Conservation (phyloP, 768 basidiomycete genomes). For the Mycena epipterygia region DNA sequence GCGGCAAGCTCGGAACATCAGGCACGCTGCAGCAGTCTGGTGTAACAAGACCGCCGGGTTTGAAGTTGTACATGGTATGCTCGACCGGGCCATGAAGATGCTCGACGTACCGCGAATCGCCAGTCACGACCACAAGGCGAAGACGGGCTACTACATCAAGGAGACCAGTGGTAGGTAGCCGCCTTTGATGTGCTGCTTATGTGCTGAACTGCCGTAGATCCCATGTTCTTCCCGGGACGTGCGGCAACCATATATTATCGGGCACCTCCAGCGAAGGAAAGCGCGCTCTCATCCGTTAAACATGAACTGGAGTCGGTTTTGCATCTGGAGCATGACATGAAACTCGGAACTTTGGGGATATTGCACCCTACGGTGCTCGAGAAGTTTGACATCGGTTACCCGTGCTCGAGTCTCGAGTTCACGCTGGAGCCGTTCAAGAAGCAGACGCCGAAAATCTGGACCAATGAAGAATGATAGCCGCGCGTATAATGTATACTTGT, state of each 20-base stretch:
- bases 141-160: conserved; percentile 92
- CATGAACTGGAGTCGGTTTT: conserved; percentile 62
- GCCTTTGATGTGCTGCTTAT: background rate
- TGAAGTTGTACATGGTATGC: conserved; percentile 94
- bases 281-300: conserved; percentile 52
- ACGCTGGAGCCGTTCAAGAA: conserved; percentile 95
- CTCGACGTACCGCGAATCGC: conserved; percentile 89
- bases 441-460: conserved; percentile 70
- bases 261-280: conserved; percentile 54
- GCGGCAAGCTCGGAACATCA: conserved; percentile 88
- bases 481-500: conserved; percentile 10
- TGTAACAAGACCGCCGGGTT: conserved; percentile 98
- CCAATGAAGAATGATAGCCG: conserved; percentile 59
- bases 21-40: conserved; percentile 93
- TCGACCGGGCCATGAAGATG: conserved; percentile 97
- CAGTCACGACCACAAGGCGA: conserved; percentile 65
- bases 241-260: conserved; percentile 95
- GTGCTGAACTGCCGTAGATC: conserved; percentile 64
- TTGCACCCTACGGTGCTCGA: conserved; percentile 92
- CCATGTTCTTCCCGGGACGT: conserved; percentile 95
- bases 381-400: conserved; percentile 95
- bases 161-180: conserved; percentile 81
- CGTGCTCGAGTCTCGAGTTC: conserved; percentile 96
- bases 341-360: conserved; percentile 92
- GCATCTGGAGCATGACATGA: conserved; percentile 65